Evolutionary conservation across 768 basidiomycete genomes (phyloP), one percentile per base, ranked within the genome.

Genomic region (Rossbeevera mucosa): DNA sequence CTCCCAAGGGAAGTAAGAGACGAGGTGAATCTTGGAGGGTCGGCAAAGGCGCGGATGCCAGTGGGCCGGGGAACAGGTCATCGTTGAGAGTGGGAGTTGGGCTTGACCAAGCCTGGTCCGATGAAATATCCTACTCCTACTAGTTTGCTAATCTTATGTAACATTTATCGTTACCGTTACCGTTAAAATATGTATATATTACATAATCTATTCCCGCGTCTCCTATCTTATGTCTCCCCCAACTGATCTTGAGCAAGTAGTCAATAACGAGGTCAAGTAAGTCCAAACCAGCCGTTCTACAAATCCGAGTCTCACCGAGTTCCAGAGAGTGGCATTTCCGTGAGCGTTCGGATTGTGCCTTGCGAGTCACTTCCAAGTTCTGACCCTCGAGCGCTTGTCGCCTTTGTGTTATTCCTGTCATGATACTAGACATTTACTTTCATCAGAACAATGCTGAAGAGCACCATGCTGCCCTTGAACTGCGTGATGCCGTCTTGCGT

Each of bases 301-400:
- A 14, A 5, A n/a, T 51, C 29, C 26, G 38, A 21, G 22, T 30
- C 41, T 25, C 16, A 13, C 48, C 18, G 38, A 40, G 2, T 2
- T 24, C 18, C 59, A 86, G 86, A 64, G 86, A 88, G 64, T 88
- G 86, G 86, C 86, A 88, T 61, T 88, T 88, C 61, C 86, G 86
- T 87, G 63, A 60, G 81, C 68, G 6, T 16, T 52, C 43, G 5
- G 14, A 48, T 2, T 24, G 30, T 26, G 16, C 3, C 20, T 2
- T 26, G 11, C 43, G 7, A 7, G 11, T 47, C 30, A 21, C 16
- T 25, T 40, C 53, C 49, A 16, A 51, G 30, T 21, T 40, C 54
- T 50, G 16, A 51, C 38, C 40, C 36, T 18, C 21, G 43, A 48
- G 21, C 38, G 14, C 18, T 28, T 16, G 11, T 33, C 25, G 6